Evolutionary conservation across 352 stramenopile genomes (phyloP).

Genomic region (Phytophthora pseudosyringae): DNA sequence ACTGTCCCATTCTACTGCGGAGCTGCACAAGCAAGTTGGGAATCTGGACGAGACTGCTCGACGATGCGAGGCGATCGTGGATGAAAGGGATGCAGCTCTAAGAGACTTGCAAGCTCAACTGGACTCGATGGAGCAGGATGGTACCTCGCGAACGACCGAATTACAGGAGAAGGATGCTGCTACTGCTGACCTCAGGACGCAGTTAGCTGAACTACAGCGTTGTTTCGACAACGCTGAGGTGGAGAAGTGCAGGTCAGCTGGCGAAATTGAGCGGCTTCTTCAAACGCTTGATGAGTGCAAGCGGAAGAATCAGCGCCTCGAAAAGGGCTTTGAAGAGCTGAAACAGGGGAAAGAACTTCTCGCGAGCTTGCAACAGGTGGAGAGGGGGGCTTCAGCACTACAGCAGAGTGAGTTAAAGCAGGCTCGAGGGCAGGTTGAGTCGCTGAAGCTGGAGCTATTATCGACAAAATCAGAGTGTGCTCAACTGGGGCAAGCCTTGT

Average conservation of each 20-base stretch:
- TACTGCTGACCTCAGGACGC: slow-evolving; percentile 1
- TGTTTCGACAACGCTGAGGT: slow-evolving; percentile 15
- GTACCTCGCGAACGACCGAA: background rate
- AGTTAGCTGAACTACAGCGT: slow-evolving; percentile 14
- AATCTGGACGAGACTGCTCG: slow-evolving; percentile 20
- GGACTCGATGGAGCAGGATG: slow-evolving; percentile 16
- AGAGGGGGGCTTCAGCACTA: slow-evolving; percentile 32
- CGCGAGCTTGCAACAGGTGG: slow-evolving; percentile 40
- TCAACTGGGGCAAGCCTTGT: slow-evolving; percentile 23
- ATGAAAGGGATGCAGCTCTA: slow-evolving; percentile 18
- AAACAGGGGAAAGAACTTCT: slow-evolving; percentile 49
- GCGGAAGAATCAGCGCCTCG: slow-evolving; percentile 32
- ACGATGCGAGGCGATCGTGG: slow-evolving; percentile 9
- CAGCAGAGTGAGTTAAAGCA: slow-evolving; percentile 38
- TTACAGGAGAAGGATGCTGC: slow-evolving; percentile 23
- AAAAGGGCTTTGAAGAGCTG: slow-evolving; percentile 42
- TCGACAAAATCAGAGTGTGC: slow-evolving; percentile 30
- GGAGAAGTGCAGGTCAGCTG: slow-evolving; percentile 24
- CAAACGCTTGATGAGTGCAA: slow-evolving; percentile 38
- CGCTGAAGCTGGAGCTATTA: slow-evolving; percentile 31
- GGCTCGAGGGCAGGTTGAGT: slow-evolving; percentile 24
- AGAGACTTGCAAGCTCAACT: slow-evolving; percentile 17
- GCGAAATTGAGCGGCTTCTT: slow-evolving; percentile 33
- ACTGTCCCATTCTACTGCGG: slow-evolving; percentile 16
- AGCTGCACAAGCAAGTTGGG: slow-evolving; percentile 22